phyloP scores from a whole-genome alignment of 2,329 filamentous ascomycete species.

The Ceratocystis variospora region DNA sequence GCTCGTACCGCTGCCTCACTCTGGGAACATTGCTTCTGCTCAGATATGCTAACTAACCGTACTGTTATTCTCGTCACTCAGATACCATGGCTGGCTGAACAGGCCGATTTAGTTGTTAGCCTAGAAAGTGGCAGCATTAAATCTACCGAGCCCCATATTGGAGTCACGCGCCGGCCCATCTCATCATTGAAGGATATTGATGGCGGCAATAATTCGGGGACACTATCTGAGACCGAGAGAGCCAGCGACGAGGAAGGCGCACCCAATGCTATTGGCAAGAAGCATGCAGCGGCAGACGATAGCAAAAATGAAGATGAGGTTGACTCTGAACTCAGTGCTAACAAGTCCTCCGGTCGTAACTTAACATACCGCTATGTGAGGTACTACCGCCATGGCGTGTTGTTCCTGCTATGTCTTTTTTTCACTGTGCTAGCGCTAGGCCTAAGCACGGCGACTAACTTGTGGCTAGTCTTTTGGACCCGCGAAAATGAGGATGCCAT shows the following conservation, averaged over 20 bases:
- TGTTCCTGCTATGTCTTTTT: constrained; percentile 9
- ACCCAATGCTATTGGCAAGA: not conserved
- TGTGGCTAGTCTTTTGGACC: constrained; percentile 39
- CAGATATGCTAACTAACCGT: constrained; percentile 38
- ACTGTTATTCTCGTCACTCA: constrained; percentile 46
- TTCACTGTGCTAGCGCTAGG: constrained; percentile 14
- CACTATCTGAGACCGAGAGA: constrained; percentile 6
- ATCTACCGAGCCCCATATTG: constrained; percentile 32
- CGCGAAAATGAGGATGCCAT: constrained; percentile 26
- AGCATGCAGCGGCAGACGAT: not conserved
- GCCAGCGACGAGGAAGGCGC: not conserved
- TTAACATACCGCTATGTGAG: constrained; percentile 30
- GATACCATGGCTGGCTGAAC: constrained; percentile 38
- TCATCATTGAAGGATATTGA: constrained; percentile 25
- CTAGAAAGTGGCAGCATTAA: constrained; percentile 35
- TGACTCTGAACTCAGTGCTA: constrained; percentile 18
- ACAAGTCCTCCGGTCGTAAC: constrained; percentile 17
- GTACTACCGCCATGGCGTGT: constrained; percentile 23
- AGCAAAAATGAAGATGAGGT: constrained; percentile 15
- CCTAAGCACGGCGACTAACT: constrained; percentile 15
- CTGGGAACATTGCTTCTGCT: constrained; percentile 45
- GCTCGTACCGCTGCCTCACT: constrained; percentile 43
- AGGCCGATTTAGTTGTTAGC: constrained; percentile 35
- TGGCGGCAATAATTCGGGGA: constrained; percentile 22
- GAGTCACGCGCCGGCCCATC: constrained; percentile 29